These are phyloP conservation scores for Syzygium aromaticum DNA, from an alignment of 345 rosid species.

Conservation along the genomic window DNA sequence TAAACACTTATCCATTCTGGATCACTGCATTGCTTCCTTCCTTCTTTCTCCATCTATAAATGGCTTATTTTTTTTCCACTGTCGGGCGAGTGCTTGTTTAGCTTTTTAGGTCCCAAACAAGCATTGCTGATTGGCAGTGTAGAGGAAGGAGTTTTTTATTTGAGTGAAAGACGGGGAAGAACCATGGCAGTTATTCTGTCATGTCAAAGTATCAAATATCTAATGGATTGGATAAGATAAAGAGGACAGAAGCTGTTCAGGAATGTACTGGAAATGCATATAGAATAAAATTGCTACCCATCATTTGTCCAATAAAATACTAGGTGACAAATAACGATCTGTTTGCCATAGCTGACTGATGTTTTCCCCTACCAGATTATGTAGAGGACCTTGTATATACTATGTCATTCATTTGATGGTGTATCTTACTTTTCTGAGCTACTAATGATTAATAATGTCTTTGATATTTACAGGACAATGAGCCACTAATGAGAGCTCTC, in stretches of 20 bases:
- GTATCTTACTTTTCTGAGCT: neutral
- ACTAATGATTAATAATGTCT: neutral
- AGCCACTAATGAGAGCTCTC: conserved; percentile 97
- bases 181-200: neutral
- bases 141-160: neutral
- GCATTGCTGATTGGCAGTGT: neutral
- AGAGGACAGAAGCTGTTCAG: neutral
- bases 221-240: neutral
- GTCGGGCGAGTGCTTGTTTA: neutral
- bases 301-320: neutral
- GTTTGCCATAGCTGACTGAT: neutral
- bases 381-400: neutral
- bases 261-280: neutral
- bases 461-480: conserved; percentile 58
- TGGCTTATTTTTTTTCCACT: neutral
- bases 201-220: neutral
- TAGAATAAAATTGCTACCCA: neutral
- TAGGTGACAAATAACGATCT: neutral
- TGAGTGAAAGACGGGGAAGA: neutral
- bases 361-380: neutral
- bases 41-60: neutral
- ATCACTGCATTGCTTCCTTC: neutral
- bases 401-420: neutral
- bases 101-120: neutral
- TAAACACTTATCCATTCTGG: neutral